phyloP scores from a whole-genome alignment of 805 yeast species.

The Saturnispora zaruensis region DNA sequence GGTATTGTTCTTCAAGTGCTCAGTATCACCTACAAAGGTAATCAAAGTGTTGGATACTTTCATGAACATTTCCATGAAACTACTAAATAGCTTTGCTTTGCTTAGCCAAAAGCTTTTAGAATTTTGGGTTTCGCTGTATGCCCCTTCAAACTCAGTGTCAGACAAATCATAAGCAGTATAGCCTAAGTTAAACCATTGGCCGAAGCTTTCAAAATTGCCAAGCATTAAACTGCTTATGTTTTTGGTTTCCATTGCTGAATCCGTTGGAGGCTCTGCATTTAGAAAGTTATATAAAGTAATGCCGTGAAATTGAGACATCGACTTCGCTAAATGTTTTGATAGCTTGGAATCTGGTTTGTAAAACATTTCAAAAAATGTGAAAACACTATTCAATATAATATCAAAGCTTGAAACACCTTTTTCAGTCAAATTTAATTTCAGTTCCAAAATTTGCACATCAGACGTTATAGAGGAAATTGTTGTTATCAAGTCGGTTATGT shows the following conservation, averaged over 20 bases:
- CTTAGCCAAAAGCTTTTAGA: slow-evolving; percentile 36
- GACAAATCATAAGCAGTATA: slow-evolving; percentile 26
- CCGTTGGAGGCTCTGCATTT: slow-evolving; percentile 29
- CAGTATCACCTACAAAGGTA: slow-evolving; percentile 26
- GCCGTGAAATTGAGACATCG: slow-evolving; percentile 40
- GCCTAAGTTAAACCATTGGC: slow-evolving; percentile 38
- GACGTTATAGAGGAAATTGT: slow-evolving; percentile 22
- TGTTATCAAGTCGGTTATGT: slow-evolving; percentile 34
- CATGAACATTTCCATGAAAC: slow-evolving; percentile 23
- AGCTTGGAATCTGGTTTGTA: slow-evolving; percentile 4
- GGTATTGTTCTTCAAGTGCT: not conserved
- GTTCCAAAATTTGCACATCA: slow-evolving; percentile 26
- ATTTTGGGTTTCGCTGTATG: slow-evolving; percentile 25
- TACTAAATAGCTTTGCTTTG: slow-evolving; percentile 31
- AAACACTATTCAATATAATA: slow-evolving; percentile 29
- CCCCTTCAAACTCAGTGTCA: slow-evolving; percentile 19
- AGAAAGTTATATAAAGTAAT: slow-evolving; percentile 40
- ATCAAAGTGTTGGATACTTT: slow-evolving; percentile 28
- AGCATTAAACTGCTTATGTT: slow-evolving; percentile 34
- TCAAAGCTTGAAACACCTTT: slow-evolving; percentile 35
- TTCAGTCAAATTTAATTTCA: slow-evolving; percentile 43
- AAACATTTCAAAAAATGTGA: slow-evolving; percentile 26
- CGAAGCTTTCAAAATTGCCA: slow-evolving; percentile 24
- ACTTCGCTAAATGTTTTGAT: slow-evolving; percentile 28
- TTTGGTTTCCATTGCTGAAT: slow-evolving; percentile 44